Percentiles rank a stretch among this genome's conserved stretches.
Conservation (phyloP, 2,329 filamentous ascomycete genomes). For the Fusarium nurragi region DNA sequence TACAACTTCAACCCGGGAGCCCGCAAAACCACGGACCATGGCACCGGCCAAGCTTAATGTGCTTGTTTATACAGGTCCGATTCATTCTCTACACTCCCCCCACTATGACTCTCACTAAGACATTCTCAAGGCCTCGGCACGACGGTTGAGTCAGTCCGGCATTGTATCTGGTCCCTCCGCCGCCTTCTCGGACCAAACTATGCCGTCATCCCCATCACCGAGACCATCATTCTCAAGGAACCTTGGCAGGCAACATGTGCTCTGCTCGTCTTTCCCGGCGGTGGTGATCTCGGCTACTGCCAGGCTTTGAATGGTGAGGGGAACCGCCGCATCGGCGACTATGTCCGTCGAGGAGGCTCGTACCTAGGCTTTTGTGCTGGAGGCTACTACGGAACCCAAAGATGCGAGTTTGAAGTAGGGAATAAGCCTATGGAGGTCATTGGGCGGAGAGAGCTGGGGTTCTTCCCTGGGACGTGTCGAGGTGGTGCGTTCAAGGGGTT, state of each 20-base stretch:
- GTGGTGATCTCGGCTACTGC: conserved; percentile 93
- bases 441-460: conserved; percentile 83
- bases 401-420: conserved; percentile 93
- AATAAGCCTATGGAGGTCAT: conserved; percentile 81
- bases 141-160: conserved; percentile 86
- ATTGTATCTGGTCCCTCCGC: conserved; percentile 87
- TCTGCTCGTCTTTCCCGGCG: conserved; percentile 89
- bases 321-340: conserved; percentile 85
- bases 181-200: conserved; percentile 89
- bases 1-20: background rate
- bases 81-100: background rate
- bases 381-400: conserved; percentile 84
- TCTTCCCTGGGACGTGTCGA: conserved; percentile 87
- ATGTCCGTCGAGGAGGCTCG: conserved; percentile 82
- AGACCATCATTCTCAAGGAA: conserved; percentile 83
- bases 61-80: conserved; percentile 85
- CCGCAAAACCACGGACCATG: conserved; percentile 57
- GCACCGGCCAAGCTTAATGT: conserved; percentile 82
- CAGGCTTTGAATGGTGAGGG: conserved; percentile 86
- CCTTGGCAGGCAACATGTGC: conserved; percentile 91
- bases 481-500: conserved; percentile 91
- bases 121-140: conserved; percentile 75
- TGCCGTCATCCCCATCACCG: conserved; percentile 86
- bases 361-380: conserved; percentile 96
- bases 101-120: conserved; percentile 3